phyloP scores from a whole-genome alignment of 495 filamentous ascomycete genomes.

The Zalerion maritima region DNA sequence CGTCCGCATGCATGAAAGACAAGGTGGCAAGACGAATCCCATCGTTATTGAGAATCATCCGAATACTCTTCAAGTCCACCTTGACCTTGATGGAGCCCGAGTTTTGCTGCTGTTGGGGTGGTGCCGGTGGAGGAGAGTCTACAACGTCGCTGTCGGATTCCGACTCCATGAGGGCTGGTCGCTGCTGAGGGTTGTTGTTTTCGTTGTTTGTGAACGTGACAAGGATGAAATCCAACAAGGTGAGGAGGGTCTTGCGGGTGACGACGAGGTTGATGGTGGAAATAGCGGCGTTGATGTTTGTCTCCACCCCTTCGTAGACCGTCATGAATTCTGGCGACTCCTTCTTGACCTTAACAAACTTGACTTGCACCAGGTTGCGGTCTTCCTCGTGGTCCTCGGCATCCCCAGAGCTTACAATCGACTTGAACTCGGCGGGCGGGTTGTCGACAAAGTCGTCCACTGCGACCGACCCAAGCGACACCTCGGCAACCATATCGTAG shows the following conservation, averaged over 20 bases:
- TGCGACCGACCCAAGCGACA: constrained; percentile 71
- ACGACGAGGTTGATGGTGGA: constrained; percentile 94
- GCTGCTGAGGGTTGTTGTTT: constrained; percentile 18
- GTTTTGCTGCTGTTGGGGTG: constrained; percentile 17
- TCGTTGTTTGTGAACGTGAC: constrained; percentile 77
- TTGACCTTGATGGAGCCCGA: constrained; percentile 53
- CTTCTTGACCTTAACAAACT: constrained; percentile 74
- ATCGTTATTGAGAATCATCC: constrained; percentile 94
- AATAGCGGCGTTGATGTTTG: constrained; percentile 78
- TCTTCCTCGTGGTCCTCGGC: constrained; percentile 47
- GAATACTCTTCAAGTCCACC: constrained; percentile 81
- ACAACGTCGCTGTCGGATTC: constrained; percentile 25
- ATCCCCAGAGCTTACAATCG: constrained; percentile 81
- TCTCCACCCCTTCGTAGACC: constrained; percentile 83
- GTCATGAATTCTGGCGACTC: constrained; percentile 88
- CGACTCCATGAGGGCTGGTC: constrained; percentile 20
- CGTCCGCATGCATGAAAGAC: constrained; percentile 78
- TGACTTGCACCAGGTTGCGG: constrained; percentile 74
- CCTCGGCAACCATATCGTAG: constrained; percentile 83
- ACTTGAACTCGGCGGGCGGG: constrained; percentile 84
- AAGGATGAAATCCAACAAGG: constrained; percentile 91
- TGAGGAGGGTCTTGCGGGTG: constrained; percentile 82
- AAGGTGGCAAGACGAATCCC: constrained; percentile 88
- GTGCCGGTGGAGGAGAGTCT: constrained; percentile 14
- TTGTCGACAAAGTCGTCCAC: constrained; percentile 91